Percentiles rank a stretch among this genome's conserved stretches.
These are phyloP conservation scores for Trametes versicolor DNA, from an alignment of 1,284 basidiomycete species.

Conservation along the genomic window DNA sequence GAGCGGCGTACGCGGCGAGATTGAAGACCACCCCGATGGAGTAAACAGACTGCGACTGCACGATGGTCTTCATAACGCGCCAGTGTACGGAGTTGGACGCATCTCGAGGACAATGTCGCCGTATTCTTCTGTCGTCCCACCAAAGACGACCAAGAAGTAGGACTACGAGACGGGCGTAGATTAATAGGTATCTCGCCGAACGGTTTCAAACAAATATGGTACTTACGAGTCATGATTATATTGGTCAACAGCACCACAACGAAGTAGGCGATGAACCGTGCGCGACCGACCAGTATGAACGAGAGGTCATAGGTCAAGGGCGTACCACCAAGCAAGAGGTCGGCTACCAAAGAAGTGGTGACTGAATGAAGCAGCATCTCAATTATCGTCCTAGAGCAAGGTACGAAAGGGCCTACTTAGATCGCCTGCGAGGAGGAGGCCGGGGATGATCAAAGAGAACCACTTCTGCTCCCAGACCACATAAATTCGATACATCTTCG, in stretches of 20 bases:
- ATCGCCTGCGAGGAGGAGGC: neutral
- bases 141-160: neutral
- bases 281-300: neutral
- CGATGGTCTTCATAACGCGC: neutral
- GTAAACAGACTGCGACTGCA: conserved; percentile 13
- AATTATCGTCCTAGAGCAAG: neutral
- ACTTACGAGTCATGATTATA: neutral
- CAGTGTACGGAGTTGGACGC: neutral
- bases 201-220: neutral
- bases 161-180: neutral
- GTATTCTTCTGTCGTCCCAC: neutral
- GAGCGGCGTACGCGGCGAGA: neutral
- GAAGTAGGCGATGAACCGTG: neutral
- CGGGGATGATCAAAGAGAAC: neutral
- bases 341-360: neutral
- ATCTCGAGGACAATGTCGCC: neutral
- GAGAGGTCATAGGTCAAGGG: neutral
- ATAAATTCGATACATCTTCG: neutral
- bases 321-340: neutral
- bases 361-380: neutral
- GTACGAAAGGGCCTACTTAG: neutral
- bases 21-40: conserved; percentile 10
- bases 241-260: neutral
- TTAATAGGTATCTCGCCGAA: neutral
- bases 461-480: neutral